phyloP scores from a whole-genome alignment of 2,329 filamentous ascomycete genomes.

The Venturia asperata region DNA sequence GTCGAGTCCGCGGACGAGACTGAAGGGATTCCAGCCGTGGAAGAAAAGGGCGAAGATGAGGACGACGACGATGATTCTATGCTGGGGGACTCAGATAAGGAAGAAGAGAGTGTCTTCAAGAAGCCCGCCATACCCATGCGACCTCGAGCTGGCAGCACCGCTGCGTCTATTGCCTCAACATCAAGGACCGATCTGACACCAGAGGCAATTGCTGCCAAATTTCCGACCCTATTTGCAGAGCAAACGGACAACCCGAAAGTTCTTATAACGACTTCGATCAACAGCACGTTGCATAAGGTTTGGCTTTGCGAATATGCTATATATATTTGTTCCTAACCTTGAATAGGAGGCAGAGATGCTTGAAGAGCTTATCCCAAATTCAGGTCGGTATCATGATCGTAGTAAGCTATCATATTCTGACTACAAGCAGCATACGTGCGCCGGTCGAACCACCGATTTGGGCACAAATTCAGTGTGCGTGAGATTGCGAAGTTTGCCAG shows the following conservation, averaged over 20 bases:
- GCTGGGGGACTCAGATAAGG: slow-evolving; percentile 50
- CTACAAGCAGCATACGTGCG: slow-evolving; percentile 58
- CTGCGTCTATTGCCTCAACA: slow-evolving; percentile 48
- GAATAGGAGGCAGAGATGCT: slow-evolving; percentile 73
- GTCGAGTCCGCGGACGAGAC: slow-evolving; percentile 36
- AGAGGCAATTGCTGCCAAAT: slow-evolving; percentile 54
- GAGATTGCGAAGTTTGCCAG: slow-evolving; percentile 83
- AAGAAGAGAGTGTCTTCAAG: slow-evolving; percentile 44
- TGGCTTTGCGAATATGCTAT: slow-evolving; percentile 30
- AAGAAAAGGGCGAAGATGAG: slow-evolving; percentile 42
- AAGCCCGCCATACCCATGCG: slow-evolving; percentile 31
- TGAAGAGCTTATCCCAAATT: slow-evolving; percentile 38
- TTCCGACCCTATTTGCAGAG: slow-evolving; percentile 52
- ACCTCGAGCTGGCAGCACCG: slow-evolving; percentile 48
- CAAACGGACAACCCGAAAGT: slow-evolving; percentile 65
- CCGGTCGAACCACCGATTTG: slow-evolving; percentile 73
- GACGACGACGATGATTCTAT: slow-evolving; percentile 66
- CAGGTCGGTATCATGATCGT: neutral
- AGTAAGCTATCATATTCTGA: too few species aligned
- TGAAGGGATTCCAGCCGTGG: slow-evolving; percentile 28
- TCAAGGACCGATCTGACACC: slow-evolving; percentile 54
- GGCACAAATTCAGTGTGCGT: slow-evolving; percentile 83
- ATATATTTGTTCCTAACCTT: slow-evolving; percentile 59
- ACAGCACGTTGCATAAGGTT: slow-evolving; percentile 69
- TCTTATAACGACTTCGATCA: slow-evolving; percentile 83